Base-by-base conservation (phyloP, 768 basidiomycete genomes). In the Hortiboletus campestris region DNA sequence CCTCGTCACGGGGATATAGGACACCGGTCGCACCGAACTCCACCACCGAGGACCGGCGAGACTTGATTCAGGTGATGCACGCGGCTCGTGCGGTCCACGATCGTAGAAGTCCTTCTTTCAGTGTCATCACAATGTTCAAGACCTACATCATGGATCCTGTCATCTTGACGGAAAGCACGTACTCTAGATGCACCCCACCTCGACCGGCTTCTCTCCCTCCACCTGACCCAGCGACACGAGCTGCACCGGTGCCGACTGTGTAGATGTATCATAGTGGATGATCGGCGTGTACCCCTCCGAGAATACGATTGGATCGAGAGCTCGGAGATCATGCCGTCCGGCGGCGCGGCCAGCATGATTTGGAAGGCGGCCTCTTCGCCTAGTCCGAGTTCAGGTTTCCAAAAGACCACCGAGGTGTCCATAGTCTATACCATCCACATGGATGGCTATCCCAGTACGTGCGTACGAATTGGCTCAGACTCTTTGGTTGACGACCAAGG, bases 291-390 rank as follows among this genome's bases (percentile, higher is more conserved):
- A 57, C 19, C 72, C 74, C 45, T 75, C 74, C 7, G 81, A 80
- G 63, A 94, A 87, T 39, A 81, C 70, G 7, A 97, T 75, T 2
- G 74, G 62, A 97, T 83, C 0, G 87, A n/a, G 16, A 96, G 72
- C 0, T 75, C 74, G 5, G 81, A n/a, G n/a, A n/a, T n/a, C n/a
- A n/a, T n/a, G 13, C 81, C 74, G 4, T 72, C 63, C 0, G 69
- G 63, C 0, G 84, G 83, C 0, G 88, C 81, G n/a, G n/a, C n/a
- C n/a, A n/a, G n/a, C n/a, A n/a, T n/a, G n/a, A n/a, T n/a, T n/a
- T n/a, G n/a, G n/a, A 2, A n/a, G n/a, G n/a, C n/a, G n/a, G 81
- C 81, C 3, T 74, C 67, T 57, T 85, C 81, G 11, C 77, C 80
- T 6, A 94, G 79, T 49, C 79, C 77, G 22, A 84, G 80, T 53